Percentiles rank a stretch among this genome's conserved stretches.
Evolutionary conservation across 306 rosid genomes (phyloP).

Genomic region (Amphicarpaea edgeworthii): DNA sequence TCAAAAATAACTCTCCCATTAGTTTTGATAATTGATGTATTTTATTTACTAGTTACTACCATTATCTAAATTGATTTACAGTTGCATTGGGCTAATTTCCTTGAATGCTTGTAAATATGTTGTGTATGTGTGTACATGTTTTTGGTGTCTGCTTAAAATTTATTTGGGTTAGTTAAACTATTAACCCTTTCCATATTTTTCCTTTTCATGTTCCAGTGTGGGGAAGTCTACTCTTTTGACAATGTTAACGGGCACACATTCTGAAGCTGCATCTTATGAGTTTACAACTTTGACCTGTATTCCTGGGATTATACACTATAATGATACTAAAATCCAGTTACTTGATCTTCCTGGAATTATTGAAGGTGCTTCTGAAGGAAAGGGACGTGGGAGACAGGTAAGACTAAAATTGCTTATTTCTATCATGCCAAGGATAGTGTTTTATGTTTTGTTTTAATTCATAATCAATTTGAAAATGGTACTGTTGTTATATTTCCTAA

Average conservation of each 20-base stretch:
- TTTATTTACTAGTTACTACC: constrained; percentile 27
- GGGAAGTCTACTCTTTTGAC: constrained; percentile 99
- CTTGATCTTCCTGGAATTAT: constrained; percentile 99
- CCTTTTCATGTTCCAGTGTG: constrained; percentile 68
- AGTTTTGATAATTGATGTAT: constrained; percentile 25
- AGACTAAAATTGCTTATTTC: constrained; percentile 37
- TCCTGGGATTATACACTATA: constrained; percentile 96
- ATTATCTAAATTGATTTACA: constrained; percentile 2
- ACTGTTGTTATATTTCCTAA: background rate
- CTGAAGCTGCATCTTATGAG: constrained; percentile 98
- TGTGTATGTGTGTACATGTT: constrained; percentile 4
- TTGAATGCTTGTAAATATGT: constrained; percentile 9
- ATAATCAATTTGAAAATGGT: constrained; percentile 32
- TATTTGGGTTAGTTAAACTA: background rate
- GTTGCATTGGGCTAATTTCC: constrained; percentile 11
- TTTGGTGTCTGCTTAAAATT: constrained; percentile 10
- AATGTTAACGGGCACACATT: constrained; percentile 94
- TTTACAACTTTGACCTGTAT: constrained; percentile 98
- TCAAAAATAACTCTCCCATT: background rate
- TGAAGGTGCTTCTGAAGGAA: constrained; percentile 99
- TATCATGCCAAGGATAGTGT: constrained; percentile 20
- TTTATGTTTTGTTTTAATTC: constrained; percentile 10
- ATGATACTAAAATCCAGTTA: constrained; percentile 97
- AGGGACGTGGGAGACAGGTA: constrained; percentile 99
- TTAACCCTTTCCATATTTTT: constrained; percentile 30